Evolutionary conservation across 495 filamentous ascomycete species (phyloP).

Genomic region (Aspergillus conjunctus): DNA sequence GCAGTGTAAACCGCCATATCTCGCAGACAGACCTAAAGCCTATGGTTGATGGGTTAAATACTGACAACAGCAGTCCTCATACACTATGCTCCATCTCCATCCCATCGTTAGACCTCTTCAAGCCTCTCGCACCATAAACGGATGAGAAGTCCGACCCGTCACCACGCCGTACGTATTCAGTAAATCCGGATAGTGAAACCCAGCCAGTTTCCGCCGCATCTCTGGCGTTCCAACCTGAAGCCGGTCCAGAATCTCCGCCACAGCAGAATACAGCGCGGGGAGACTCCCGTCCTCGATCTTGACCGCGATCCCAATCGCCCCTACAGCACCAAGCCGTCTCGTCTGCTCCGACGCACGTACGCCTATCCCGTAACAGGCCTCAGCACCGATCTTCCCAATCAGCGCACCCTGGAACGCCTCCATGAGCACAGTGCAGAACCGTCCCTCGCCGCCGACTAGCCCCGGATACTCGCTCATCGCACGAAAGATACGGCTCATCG

Average conservation of each 20-base stretch:
- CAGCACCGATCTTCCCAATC: slow-evolving; percentile 43
- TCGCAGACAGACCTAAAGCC: too few species aligned
- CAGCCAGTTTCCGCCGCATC: slow-evolving; percentile 23
- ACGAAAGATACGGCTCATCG: slow-evolving; percentile 31
- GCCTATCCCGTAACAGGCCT: slow-evolving; percentile 42
- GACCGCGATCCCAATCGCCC: slow-evolving; percentile 40
- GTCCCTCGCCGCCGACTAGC: slow-evolving; percentile 37
- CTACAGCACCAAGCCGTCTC: slow-evolving; percentile 29
- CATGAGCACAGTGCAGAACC: slow-evolving; percentile 46
- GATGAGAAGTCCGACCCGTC: slow-evolving; percentile 23
- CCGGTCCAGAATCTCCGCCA: slow-evolving; percentile 41
- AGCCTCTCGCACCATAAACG: too few species aligned
- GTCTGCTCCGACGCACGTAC: slow-evolving; percentile 37
- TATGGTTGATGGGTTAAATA: too few species aligned
- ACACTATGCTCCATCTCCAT: too few species aligned
- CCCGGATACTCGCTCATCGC: slow-evolving; percentile 41
- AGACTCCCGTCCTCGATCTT: slow-evolving; percentile 47
- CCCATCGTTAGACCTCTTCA: too few species aligned
- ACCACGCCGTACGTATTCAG: slow-evolving; percentile 39
- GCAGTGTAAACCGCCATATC: too few species aligned
- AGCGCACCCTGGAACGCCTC: slow-evolving; percentile 27
- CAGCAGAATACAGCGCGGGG: slow-evolving; percentile 36
- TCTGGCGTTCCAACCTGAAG: slow-evolving; percentile 32
- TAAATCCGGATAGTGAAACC: slow-evolving; percentile 34
- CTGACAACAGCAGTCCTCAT: too few species aligned